Evolutionary conservation across 176 grass and related monocot species (phyloP).

Genomic region (Hsuehochloa calcarea): DNA sequence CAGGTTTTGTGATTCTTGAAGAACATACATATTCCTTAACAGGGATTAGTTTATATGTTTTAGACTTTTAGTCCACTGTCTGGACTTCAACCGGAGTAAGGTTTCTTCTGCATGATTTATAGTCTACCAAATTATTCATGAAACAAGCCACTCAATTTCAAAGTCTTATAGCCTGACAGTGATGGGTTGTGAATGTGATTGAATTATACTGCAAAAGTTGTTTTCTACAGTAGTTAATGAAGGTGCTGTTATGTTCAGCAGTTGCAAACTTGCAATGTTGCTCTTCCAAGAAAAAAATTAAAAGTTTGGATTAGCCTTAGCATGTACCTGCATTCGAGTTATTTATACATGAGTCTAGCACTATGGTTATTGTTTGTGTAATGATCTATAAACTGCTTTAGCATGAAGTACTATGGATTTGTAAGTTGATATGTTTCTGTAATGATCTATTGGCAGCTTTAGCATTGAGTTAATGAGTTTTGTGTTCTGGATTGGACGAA

Average conservation of each 20-base stretch:
- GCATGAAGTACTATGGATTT: neutral
- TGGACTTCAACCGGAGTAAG: conserved; percentile 9
- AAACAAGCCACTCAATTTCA: neutral
- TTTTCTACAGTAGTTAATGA: neutral
- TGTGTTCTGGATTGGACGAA: neutral
- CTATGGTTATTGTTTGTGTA: neutral
- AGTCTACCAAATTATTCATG: conserved; percentile 2
- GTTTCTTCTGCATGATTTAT: neutral
- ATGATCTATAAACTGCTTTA: too few relatives aligned
- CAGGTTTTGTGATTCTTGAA: neutral
- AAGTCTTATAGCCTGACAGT: neutral
- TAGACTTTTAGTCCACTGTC: conserved; percentile 12
- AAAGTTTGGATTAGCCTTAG: neutral
- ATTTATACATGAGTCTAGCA: neutral
- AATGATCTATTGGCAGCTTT: neutral
- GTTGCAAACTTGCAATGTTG: neutral
- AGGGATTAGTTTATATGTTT: neutral
- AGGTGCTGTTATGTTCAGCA: neutral
- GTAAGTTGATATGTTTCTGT: neutral
- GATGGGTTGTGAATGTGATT: neutral
- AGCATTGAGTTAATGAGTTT: neutral
- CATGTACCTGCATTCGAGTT: neutral
- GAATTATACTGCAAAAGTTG: neutral
- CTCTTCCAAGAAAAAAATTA: neutral
- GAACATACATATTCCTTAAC: neutral